Base-by-base conservation (phyloP, 2,329 filamentous ascomycete genomes). In the Arachnomyces sp. region DNA sequence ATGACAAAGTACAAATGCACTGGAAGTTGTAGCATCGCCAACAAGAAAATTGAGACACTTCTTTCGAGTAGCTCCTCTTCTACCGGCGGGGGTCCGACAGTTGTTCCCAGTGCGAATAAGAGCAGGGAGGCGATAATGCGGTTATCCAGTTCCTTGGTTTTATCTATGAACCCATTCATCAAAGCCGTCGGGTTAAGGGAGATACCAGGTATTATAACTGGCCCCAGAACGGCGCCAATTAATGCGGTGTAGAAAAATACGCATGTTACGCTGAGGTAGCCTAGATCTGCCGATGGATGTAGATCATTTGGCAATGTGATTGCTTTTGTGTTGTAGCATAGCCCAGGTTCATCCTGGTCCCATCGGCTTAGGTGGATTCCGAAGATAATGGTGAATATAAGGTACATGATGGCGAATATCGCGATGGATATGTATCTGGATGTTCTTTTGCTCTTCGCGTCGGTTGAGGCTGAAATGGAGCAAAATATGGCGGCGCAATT, bases 321-420 rank as follows among this genome's bases (percentile, higher is more conserved):
- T n/a, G n/a, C n/a, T n/a, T n/a, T n/a, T n/a, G 34, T 18, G 34
- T 25, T 36, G 17, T 36, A 36, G 18, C 34, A 36, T 7, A n/a
- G 7, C 8, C 34, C 34, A n/a, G 34, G 34, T 13, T 4, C n/a
- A 2, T 18, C 15, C n/a, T 17, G 34, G 12, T 36, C 17, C 34
- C 34, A 36, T 18, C 28, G 34, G 15, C 14, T 36, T 7, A 36
- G 15, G 16, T 16, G 17, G 17, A 36, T 13, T 17, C 12, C 15
- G n/a, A 36, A 36, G 7, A 34, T 14, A 11, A 34, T 17, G 33
- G n/a, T 8, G 5, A 15, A 34, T 7, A 14, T 16, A 18, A 34
- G 15, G 15, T 15, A 34, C 7, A 34, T 5, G 11, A n/a, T 14
- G 14, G n/a, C 33, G 33, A 34, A 34, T 7, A 34, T 4, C 5